phyloP scores from a whole-genome alignment of 2,329 filamentous ascomycete genomes.

The Xylaria digitata region DNA sequence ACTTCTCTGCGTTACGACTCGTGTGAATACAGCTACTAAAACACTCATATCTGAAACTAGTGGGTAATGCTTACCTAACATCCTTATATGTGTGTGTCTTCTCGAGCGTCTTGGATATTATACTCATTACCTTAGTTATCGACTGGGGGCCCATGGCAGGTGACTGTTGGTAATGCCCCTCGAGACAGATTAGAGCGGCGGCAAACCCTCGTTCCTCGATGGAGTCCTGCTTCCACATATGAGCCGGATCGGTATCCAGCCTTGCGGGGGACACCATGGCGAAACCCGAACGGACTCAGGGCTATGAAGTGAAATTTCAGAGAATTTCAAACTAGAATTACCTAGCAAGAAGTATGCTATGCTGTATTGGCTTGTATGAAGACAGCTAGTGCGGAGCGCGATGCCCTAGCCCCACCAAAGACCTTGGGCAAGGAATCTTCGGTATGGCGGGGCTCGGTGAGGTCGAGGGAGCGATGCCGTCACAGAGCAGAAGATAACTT shows the following conservation, averaged over 20 bases:
- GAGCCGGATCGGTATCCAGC: conserved; percentile 43
- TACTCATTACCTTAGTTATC: conserved; percentile 64
- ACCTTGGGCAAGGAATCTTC: conserved; percentile 25
- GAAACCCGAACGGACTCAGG: background rate
- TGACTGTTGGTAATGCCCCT: conserved; percentile 68
- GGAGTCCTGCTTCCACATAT: conserved; percentile 56
- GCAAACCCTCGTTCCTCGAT: conserved; percentile 74
- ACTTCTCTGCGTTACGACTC: conserved; percentile 59
- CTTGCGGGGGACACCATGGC: conserved; percentile 43
- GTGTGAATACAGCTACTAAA: conserved; percentile 17
- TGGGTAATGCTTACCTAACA: conserved; percentile 60
- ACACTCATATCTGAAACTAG: background rate
- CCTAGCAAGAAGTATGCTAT: background rate
- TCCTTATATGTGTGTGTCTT: conserved; percentile 72
- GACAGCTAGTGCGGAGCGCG: conserved; percentile 20
- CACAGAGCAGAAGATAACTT: background rate
- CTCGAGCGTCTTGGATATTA: conserved; percentile 70
- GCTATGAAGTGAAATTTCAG: background rate
- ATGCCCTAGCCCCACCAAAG: conserved; percentile 33
- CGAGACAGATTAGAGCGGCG: conserved; percentile 69
- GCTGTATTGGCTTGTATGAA: background rate
- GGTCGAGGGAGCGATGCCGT: background rate
- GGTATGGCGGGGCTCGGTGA: conserved; percentile 32
- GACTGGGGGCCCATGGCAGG: conserved; percentile 69
- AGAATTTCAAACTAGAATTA: background rate